Conservation (phyloP, 305 asterid genomes). For the Rubia tinctorum region DNA sequence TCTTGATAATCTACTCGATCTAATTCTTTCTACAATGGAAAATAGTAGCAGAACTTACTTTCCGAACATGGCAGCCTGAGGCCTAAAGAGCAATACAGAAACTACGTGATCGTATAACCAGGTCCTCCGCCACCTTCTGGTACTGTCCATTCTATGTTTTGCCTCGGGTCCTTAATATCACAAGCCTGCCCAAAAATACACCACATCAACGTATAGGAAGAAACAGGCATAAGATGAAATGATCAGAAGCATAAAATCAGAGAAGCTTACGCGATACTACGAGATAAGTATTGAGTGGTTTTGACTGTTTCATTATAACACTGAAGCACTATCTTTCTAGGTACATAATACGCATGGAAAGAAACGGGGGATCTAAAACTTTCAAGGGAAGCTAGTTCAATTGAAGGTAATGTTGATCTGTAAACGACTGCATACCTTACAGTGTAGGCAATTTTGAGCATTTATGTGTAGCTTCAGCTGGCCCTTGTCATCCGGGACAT, state of each 20-base stretch:
- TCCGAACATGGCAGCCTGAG: neutral
- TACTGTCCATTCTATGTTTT: slow-evolving; percentile 90
- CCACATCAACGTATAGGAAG: neutral
- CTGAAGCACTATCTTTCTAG: too few relatives aligned
- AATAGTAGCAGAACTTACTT: neutral
- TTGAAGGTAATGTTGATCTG: too few relatives aligned
- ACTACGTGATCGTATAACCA: slow-evolving; percentile 76
- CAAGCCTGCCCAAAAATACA: slow-evolving; percentile 61
- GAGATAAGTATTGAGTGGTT: slow-evolving; percentile 50
- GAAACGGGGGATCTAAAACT: too few relatives aligned
- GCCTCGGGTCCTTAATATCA: slow-evolving; percentile 90
- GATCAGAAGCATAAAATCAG: neutral
- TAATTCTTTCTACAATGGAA: neutral
- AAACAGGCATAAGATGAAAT: slow-evolving; percentile 37
- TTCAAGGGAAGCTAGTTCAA: too few relatives aligned
- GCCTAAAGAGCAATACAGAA: neutral
- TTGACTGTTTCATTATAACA: slow-evolving; percentile 80
- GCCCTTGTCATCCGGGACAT: slow-evolving; percentile 64
- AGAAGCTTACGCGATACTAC: slow-evolving; percentile 7
- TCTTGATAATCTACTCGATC: neutral
- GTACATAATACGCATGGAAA: too few relatives aligned
- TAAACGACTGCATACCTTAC: slow-evolving; percentile 57
- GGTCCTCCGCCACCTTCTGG: slow-evolving; percentile 99
- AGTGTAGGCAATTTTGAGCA: slow-evolving; percentile 95
- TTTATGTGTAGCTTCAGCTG: slow-evolving; percentile 76